phyloP scores from a whole-genome alignment of 202 grass and related monocot species.

The Cymbopogon flexuosus region DNA sequence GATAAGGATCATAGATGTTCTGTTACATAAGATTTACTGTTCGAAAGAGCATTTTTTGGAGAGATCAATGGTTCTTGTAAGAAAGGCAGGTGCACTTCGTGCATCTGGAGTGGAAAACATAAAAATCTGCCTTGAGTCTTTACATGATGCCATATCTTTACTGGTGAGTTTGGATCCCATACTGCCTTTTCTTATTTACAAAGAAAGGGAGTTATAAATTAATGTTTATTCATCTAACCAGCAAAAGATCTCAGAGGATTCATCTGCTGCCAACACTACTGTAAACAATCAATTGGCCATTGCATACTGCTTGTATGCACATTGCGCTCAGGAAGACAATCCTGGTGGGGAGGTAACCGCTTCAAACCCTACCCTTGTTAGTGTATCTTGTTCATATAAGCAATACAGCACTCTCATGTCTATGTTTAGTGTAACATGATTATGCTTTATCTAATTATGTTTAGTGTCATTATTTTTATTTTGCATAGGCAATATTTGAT shows the following conservation, averaged over 20 bases:
- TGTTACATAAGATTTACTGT: conserved; percentile 62
- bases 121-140: conserved; percentile 50
- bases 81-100: conserved; percentile 53
- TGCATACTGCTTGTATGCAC: conserved; percentile 68
- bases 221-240: conserved; percentile 30
- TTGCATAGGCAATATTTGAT: conserved; percentile 59
- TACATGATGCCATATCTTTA: conserved; percentile 75
- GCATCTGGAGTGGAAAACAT: conserved; percentile 53
- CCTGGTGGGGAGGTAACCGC: conserved; percentile 50
- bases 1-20: conserved; percentile 53
- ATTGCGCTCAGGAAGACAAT: conserved; percentile 72
- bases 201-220: background rate
- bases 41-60: conserved; percentile 45
- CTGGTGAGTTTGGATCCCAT: conserved; percentile 51
- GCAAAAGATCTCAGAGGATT: conserved; percentile 39
- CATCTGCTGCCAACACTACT: conserved; percentile 22
- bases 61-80: conserved; percentile 64
- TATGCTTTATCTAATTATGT: conserved; percentile 21
- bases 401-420: background rate
- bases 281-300: conserved; percentile 56
- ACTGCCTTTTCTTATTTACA: conserved; percentile 2
- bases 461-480: conserved; percentile 13
- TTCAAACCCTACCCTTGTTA: conserved; percentile 1
- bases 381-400: background rate
- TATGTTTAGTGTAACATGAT: conserved; percentile 1